Evolutionary conservation across 257 asterid genomes (phyloP), one percentile per base, ranked within the genome.

Genomic region (Nicotiana obtusifolia): DNA sequence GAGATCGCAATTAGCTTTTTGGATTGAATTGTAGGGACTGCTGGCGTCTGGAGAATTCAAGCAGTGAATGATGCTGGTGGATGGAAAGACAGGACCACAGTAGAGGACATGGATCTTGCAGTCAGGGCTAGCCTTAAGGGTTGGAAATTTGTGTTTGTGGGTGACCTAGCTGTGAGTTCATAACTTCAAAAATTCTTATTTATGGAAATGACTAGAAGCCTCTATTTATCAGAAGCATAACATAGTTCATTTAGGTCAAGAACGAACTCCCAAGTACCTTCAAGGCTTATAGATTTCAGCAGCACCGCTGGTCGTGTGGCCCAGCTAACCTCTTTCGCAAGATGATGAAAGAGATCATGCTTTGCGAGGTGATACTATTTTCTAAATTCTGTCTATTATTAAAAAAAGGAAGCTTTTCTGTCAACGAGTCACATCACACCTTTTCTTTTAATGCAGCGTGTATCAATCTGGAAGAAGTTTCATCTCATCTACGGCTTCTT

Each of bases 261-360:
- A 92, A 90, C 86, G 98, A 94, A 87, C 89, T 93, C 24, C 97
- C 97, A 49, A 94, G 98, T 81, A 93, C 93, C 68, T 94, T 91
- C 85, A 93, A 93, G 90, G 97, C 97, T 20, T 94, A 91, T 67
- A 88, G 97, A 82, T 93, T 53, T 82, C 98, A 92, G 89, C 98
- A 94, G 81, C 98, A 93, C 76, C 91, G 97, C 71, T 94, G 98
- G 97, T 93, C 97, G 56, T 92, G 96, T 49, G 97, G 97, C 59
- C 97, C 97, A 66, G 98, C 98, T 67, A 94, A 93, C 87, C 94
- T 94, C 78, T 91, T 93, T 76, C 86, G 93, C 61, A 94, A 94
- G 86, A 93, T 93, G 97, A 81, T 90, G 82, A 85, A 83, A 82
- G 97, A 92, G 81, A 93, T 93, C 86, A 82, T 91, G 82, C 79